phyloP scores from a whole-genome alignment of 1,139 yeast species.

The Candida mesenterica region DNA sequence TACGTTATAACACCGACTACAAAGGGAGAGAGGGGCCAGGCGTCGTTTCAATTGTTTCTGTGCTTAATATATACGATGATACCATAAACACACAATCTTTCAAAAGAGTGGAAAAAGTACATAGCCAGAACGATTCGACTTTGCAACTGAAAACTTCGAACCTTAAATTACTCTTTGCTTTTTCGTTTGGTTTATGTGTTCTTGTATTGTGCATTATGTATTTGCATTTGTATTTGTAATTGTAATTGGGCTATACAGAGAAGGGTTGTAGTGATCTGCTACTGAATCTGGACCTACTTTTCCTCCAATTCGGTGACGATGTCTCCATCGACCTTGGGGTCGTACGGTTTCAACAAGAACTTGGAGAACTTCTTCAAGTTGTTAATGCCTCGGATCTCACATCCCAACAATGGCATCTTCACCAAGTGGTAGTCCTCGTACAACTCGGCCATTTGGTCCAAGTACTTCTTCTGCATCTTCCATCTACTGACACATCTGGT shows the following conservation, averaged over 20 bases:
- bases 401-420: slow-evolving; percentile 90
- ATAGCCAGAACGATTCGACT: background rate
- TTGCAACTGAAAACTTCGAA: background rate
- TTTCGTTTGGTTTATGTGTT: background rate
- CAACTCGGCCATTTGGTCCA: slow-evolving; percentile 90
- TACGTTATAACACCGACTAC: too few species aligned
- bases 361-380: slow-evolving; percentile 76
- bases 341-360: slow-evolving; percentile 66
- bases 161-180: too few species aligned
- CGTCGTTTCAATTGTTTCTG: too few species aligned
- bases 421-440: slow-evolving; percentile 94
- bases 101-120: too few species aligned
- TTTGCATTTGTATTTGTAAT: too few species aligned
- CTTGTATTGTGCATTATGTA: background rate
- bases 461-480: slow-evolving; percentile 93
- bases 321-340: slow-evolving; percentile 59
- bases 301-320: slow-evolving; percentile 68
- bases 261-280: too few species aligned
- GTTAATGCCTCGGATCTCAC: slow-evolving; percentile 89
- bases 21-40: too few species aligned
- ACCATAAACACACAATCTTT: too few species aligned
- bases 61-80: too few species aligned
- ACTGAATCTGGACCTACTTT: slow-evolving; percentile 31
- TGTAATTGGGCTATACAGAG: too few species aligned
- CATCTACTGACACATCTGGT: slow-evolving; percentile 89